phyloP scores from a whole-genome alignment of 805 yeast genomes.

The Ogataea siamensis region DNA sequence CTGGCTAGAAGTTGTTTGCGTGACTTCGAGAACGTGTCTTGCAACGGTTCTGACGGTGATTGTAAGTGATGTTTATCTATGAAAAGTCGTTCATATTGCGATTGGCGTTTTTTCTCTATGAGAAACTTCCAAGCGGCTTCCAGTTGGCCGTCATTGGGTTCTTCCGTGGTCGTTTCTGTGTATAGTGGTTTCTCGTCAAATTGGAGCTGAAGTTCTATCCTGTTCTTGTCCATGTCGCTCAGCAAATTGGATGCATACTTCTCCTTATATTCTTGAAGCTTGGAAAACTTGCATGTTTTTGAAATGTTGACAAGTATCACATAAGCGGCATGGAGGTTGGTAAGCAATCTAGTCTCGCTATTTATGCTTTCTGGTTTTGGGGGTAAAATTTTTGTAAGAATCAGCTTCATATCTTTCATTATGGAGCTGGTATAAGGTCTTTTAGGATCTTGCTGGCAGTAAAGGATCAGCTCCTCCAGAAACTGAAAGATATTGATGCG shows the following conservation, averaged over 20 bases:
- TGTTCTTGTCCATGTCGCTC: conserved; percentile 37
- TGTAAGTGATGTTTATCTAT: conserved; percentile 37
- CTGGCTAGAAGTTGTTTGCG: conserved; percentile 62
- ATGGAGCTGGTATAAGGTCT: conserved; percentile 24
- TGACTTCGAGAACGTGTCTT: conserved; percentile 17
- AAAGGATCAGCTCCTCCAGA: conserved; percentile 56
- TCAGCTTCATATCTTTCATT: conserved; percentile 33
- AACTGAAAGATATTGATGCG: conserved; percentile 68
- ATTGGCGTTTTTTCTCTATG: conserved; percentile 45
- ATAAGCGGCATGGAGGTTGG: conserved; percentile 31
- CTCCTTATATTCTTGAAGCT: conserved; percentile 24
- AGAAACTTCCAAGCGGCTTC: conserved; percentile 45
- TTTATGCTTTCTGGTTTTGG: conserved; percentile 13
- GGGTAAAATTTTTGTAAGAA: conserved; percentile 39
- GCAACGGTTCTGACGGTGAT: conserved; percentile 7
- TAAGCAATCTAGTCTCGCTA: conserved; percentile 25
- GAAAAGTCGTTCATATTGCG: conserved; percentile 48
- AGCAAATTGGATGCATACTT: conserved; percentile 36
- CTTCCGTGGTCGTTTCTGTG: not conserved
- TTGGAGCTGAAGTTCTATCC: conserved; percentile 30
- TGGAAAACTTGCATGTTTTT: conserved; percentile 16
- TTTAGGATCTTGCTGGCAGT: conserved; percentile 28
- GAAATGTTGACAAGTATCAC: conserved; percentile 29
- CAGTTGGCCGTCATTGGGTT: conserved; percentile 1
- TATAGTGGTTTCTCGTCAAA: conserved; percentile 30